phyloP scores from a whole-genome alignment of 176 grass and related monocot species.

The Aegilops bicornis region DNA sequence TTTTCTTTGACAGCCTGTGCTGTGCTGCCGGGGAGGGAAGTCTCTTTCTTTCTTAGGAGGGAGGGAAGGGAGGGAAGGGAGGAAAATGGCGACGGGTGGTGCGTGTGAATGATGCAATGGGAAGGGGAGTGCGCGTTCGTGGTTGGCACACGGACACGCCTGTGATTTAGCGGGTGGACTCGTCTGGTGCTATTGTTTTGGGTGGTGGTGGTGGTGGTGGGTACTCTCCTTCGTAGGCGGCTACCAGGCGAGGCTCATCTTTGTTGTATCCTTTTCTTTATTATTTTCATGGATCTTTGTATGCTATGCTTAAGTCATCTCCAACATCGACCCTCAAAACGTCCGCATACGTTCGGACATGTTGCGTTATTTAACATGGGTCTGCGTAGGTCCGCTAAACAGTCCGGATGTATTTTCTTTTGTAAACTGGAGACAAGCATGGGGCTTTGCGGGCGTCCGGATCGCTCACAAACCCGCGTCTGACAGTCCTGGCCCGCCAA shows the following conservation, averaged over 20 bases:
- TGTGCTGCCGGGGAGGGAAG: not conserved
- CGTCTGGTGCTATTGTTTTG: not conserved
- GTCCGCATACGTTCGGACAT: no score
- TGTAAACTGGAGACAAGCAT: no score
- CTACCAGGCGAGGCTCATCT: not conserved
- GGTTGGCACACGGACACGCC: not conserved
- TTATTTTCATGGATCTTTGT: no score
- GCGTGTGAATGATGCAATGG: not conserved
- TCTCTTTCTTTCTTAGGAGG: not conserved
- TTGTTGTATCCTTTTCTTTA: not conserved
- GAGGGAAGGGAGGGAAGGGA: not conserved
- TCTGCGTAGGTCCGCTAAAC: no score
- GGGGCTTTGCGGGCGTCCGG: no score
- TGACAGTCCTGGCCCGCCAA: no score
- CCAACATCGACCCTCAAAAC: no score
- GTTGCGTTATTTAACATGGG: no score
- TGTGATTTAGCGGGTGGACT: not conserved
- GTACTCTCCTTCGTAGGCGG: not conserved
- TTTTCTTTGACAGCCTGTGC: not conserved
- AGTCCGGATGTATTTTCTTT: no score
- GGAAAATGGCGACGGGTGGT: no score
- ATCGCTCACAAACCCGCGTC: no score
- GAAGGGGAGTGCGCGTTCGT: not conserved
- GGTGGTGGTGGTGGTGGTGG: not conserved
- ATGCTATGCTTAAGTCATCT: no score